A percentile compares a stretch with the other conserved stretches of the same genome.
These are phyloP conservation scores for Hysterium pulicare DNA, from an alignment of 2,329 filamentous ascomycete genomes.

Conservation along the genomic window DNA sequence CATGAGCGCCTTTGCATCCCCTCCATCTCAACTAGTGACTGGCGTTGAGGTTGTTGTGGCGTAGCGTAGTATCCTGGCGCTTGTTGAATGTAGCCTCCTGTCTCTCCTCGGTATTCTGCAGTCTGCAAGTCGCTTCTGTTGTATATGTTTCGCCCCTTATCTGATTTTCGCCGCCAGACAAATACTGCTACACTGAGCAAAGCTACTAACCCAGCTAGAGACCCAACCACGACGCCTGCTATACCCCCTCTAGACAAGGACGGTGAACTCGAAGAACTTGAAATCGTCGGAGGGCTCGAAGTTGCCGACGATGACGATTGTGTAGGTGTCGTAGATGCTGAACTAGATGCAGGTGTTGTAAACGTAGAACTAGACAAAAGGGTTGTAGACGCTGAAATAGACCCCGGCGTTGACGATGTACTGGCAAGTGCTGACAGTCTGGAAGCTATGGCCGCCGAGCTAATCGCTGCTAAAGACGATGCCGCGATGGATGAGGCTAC, in stretches of 20 bases:
- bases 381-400: neutral
- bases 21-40: neutral
- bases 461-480: neutral
- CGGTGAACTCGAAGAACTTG: neutral
- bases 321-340: neutral
- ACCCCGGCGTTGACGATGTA: neutral
- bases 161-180: too few relatives aligned
- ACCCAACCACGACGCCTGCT: neutral
- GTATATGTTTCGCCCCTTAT: too few relatives aligned
- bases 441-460: neutral
- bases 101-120: too few relatives aligned
- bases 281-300: neutral
- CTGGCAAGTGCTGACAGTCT: neutral
- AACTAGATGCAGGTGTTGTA: neutral
- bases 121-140: too few relatives aligned
- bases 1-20: too few relatives aligned
- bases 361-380: too few relatives aligned
- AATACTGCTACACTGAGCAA: neutral
- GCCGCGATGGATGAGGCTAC: neutral
- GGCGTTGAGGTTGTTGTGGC: neutral
- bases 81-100: too few relatives aligned
- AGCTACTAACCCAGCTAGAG: neutral
- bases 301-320: neutral
- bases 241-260: neutral
- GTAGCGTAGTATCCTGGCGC: neutral